These are phyloP conservation scores for Hypoxylon sp. DNA, from an alignment of 2,329 filamentous ascomycete species.

Conservation along the genomic window DNA sequence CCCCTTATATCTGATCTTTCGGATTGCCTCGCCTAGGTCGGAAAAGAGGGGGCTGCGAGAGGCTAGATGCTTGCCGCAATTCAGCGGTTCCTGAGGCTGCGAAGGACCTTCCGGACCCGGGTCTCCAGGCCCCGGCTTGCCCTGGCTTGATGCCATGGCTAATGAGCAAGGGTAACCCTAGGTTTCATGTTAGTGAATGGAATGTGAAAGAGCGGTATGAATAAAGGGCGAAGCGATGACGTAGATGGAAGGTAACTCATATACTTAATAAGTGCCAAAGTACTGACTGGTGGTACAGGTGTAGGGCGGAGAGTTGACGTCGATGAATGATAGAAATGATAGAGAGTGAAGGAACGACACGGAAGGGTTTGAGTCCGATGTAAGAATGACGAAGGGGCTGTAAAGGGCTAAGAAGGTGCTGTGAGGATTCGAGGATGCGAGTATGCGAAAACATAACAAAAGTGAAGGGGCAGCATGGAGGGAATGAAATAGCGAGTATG, in stretches of 20 bases:
- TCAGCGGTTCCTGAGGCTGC: not conserved
- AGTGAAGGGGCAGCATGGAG: not conserved
- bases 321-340: not conserved
- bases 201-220: constrained; percentile 8
- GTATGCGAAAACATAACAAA: too few relatives aligned
- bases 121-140: constrained; percentile 12
- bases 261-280: not conserved
- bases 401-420: not conserved
- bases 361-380: not conserved
- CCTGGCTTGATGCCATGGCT: constrained; percentile 36
- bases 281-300: not conserved
- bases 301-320: not conserved
- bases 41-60: constrained; percentile 54
- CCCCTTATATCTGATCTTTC: constrained; percentile 53
- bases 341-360: not conserved
- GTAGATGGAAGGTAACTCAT: not conserved
- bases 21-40: constrained; percentile 55
- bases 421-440: not conserved
- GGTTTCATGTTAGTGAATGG: constrained; percentile 6
- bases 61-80: constrained; percentile 39
- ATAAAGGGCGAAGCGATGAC: not conserved
- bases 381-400: not conserved
- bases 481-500: not conserved
- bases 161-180: not conserved
- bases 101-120: not conserved